phyloP scores from a whole-genome alignment of 1,284 basidiomycete species.

The Golubevia pallescens region DNA sequence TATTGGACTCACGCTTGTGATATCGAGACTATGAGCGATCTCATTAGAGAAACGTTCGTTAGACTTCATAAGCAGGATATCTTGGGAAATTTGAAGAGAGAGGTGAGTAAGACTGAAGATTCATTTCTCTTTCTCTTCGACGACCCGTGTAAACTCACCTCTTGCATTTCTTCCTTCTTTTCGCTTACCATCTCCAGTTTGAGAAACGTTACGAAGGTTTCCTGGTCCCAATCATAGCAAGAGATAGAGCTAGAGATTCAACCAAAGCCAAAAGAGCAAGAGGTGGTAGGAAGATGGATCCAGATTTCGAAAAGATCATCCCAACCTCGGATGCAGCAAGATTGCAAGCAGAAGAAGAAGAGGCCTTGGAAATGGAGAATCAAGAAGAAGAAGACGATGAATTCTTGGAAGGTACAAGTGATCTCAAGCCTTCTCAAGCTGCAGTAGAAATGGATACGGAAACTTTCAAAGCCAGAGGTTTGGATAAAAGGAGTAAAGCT shows the following conservation, averaged over 20 bases:
- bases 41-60: slow-evolving; percentile 93
- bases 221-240: slow-evolving; percentile 18
- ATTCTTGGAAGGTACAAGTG: neutral
- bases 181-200: slow-evolving; percentile 18
- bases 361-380: slow-evolving; percentile 9
- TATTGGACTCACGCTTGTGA: slow-evolving; percentile 96
- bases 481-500: too few relatives aligned
- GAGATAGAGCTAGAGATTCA: slow-evolving; percentile 10
- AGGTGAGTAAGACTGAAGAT: slow-evolving; percentile 64
- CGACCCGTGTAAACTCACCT: too few relatives aligned
- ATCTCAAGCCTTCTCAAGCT: neutral
- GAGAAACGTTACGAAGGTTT: slow-evolving; percentile 45
- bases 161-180: too few relatives aligned
- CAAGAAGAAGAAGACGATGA: slow-evolving; percentile 13
- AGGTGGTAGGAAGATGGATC: slow-evolving; percentile 12
- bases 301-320: neutral
- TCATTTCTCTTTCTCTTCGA: too few relatives aligned
- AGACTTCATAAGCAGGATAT: slow-evolving; percentile 87
- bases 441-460: slow-evolving; percentile 7
- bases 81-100: slow-evolving; percentile 69
- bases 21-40: slow-evolving; percentile 85
- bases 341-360: neutral
- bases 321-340: neutral
- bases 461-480: neutral
- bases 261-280: slow-evolving; percentile 3